phyloP scores from a whole-genome alignment of 371 early-diverging fungal species.

The Rhizopus delemar region DNA sequence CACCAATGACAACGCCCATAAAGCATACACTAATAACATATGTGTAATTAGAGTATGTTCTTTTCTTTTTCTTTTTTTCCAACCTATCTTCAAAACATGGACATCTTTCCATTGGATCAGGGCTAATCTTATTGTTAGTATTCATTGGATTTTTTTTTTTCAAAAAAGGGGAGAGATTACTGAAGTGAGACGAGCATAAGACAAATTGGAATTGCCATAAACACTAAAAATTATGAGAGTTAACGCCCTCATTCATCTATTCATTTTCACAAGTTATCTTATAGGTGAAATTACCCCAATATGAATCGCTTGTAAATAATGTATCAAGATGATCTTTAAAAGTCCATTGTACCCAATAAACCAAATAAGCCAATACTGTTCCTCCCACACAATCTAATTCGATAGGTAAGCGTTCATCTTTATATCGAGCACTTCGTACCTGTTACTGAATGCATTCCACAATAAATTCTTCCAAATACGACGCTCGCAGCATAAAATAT shows the following conservation, averaged over 20 bases:
- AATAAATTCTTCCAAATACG: constrained; percentile 68
- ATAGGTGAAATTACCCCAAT: constrained; percentile 48
- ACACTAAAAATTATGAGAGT: constrained; percentile 24
- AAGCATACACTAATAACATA: constrained; percentile 58
- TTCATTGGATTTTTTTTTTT: no score
- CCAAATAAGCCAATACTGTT: constrained; percentile 55
- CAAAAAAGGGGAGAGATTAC: constrained; percentile 6
- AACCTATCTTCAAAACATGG: constrained; percentile 80
- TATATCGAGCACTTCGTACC: constrained; percentile 27
- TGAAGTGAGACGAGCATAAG: constrained; percentile 58
- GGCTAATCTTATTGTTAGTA: constrained; percentile 27
- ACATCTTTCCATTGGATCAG: constrained; percentile 76
- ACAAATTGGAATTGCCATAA: constrained; percentile 43
- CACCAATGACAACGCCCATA: constrained; percentile 68
- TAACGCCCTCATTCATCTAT: background rate
- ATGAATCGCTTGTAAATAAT: constrained; percentile 50
- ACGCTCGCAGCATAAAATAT: constrained; percentile 64
- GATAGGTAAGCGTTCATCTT: background rate
- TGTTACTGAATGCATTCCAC: constrained; percentile 77
- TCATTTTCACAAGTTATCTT: background rate
- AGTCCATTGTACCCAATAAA: constrained; percentile 63
- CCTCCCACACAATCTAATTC: constrained; percentile 70
- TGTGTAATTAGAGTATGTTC: background rate
- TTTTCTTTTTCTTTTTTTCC: background rate
- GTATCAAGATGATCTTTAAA: constrained; percentile 53